Base-by-base conservation (phyloP, 2,329 filamentous ascomycete genomes). In the Aureobasidium uvarum region DNA sequence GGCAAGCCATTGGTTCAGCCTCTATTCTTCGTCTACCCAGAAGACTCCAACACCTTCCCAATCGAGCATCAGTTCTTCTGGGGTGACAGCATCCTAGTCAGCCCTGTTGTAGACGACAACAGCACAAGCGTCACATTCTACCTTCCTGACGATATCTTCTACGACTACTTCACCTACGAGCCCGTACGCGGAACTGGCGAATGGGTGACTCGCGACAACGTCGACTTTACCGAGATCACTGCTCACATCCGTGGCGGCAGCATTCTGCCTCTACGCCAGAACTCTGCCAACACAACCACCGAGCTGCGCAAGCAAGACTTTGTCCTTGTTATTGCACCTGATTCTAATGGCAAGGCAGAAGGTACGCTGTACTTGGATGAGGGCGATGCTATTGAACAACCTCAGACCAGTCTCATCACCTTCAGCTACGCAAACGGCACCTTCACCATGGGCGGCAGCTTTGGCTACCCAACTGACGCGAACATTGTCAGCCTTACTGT, bases 311-410 rank as follows among this genome's bases (percentile, higher is more conserved):
- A 84, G 69, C 80, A 89, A 70, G 81, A 86, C 69, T 94, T 94
- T 77, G 83, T 88, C 73, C 78, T 96, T 59, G 72, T 94, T 41
- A 82, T 96, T 51, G 88, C 90, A 0, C 82, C 89, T 0, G 85
- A 83, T 6, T 72, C 74, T 0, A 78, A 88, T 60, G 89, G 88
- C 3, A 84, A 78, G 7, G 91, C 91, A 0, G 75, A 73, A 1
- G 91, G 91, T 0, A 80, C 81, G 60, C 79, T 95, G 65, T 95
- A 93, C 74, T 77, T 95, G 5, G 91, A 95, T 70, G 91, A 96
- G 67, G 91, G 91, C 10, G 86, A 87, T 66, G 86, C 83, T 31
- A 70, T 93, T 58, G 78, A 84, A 66, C 89, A 90, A 75, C 68
- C 77, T 2, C 74, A 71, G 0, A 84, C 81, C n/a, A 85, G 82